Conservation (phyloP, 1,284 basidiomycete genomes). For the Rugosomyces carneus region DNA sequence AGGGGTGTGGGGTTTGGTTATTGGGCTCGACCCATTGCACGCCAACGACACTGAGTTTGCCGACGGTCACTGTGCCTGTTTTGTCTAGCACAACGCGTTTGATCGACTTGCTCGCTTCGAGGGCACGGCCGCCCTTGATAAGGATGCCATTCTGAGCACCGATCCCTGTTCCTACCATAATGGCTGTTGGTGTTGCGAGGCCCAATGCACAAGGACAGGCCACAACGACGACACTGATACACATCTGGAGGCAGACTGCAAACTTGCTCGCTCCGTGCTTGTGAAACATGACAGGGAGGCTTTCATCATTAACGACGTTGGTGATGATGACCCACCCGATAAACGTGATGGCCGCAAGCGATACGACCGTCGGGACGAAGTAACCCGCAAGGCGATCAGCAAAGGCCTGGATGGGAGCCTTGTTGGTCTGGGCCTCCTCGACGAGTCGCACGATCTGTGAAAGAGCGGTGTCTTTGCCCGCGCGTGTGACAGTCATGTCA, state of each 20-base stretch:
- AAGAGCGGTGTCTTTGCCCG: conserved; percentile 93
- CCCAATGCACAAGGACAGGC: conserved; percentile 98
- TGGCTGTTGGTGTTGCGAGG: conserved; percentile 94
- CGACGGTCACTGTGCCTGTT: conserved; percentile 94
- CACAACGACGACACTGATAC: conserved; percentile 97
- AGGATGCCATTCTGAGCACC: conserved; percentile 96
- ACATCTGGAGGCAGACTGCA: conserved; percentile 93
- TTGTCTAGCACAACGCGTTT: conserved; percentile 90
- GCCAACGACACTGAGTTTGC: conserved; percentile 60
- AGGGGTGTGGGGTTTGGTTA: conserved; percentile 12
- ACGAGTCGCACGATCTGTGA: conserved; percentile 96
- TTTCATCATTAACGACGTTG: conserved; percentile 48
- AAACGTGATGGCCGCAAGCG: conserved; percentile 81
- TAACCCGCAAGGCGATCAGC: conserved; percentile 92
- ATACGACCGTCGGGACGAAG: conserved; percentile 92
- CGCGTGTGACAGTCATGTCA: conserved; percentile 92
- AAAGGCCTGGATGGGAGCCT: conserved; percentile 97
- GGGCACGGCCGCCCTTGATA: conserved; percentile 93
- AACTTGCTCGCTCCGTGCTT: conserved; percentile 80
- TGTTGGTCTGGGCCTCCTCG: conserved; percentile 96
- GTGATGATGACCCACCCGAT: conserved; percentile 80
- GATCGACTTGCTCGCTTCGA: conserved; percentile 87
- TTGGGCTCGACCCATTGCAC: conserved; percentile 72
- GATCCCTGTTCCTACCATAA: conserved; percentile 99
- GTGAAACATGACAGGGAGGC: conserved; percentile 81